These are phyloP conservation scores for Trifolium pratense DNA, from an alignment of 306 rosid genomes.

Conservation along the genomic window DNA sequence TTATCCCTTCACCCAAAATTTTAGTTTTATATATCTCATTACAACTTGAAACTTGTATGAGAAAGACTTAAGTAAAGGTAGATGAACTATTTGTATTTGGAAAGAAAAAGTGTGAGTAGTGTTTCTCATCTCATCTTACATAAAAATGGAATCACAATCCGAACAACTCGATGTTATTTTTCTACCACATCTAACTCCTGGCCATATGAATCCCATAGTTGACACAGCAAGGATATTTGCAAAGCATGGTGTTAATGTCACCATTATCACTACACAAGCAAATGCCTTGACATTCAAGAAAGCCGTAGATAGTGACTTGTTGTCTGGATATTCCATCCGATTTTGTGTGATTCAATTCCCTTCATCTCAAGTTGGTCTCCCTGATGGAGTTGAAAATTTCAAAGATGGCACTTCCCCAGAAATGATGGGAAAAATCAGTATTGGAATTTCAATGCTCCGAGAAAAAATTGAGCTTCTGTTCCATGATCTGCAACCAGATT, in stretches of 20 bases:
- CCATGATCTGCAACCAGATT: constrained; percentile 36
- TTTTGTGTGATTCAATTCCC: constrained; percentile 35
- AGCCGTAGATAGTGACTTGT: constrained; percentile 32
- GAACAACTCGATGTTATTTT: constrained; percentile 18
- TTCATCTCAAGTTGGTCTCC: constrained; percentile 36
- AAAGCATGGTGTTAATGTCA: constrained; percentile 38
- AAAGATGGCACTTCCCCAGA: constrained; percentile 11
- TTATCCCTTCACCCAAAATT: not conserved
- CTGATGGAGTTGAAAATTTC: constrained; percentile 41
- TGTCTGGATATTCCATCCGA: constrained; percentile 22
- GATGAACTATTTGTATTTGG: not conserved
- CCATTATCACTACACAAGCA: constrained; percentile 42
- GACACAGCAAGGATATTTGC: constrained; percentile 46
- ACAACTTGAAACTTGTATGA: no score
- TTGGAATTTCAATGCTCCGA: constrained; percentile 27
- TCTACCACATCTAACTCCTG: constrained; percentile 38
- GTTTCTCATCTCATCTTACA: constrained; percentile 26
- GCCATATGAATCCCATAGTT: constrained; percentile 45
- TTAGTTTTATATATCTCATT: no score
- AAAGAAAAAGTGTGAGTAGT: constrained; percentile 51
- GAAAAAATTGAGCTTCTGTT: constrained; percentile 34
- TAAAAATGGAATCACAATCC: not conserved
- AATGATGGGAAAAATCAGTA: constrained; percentile 2
- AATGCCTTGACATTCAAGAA: constrained; percentile 44
- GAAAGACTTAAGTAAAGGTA: no score